A percentile compares a stretch with the other conserved stretches of the same genome.
phyloP scores from a whole-genome alignment of 2,329 filamentous ascomycete species.

The Rasamsonia emersonii region DNA sequence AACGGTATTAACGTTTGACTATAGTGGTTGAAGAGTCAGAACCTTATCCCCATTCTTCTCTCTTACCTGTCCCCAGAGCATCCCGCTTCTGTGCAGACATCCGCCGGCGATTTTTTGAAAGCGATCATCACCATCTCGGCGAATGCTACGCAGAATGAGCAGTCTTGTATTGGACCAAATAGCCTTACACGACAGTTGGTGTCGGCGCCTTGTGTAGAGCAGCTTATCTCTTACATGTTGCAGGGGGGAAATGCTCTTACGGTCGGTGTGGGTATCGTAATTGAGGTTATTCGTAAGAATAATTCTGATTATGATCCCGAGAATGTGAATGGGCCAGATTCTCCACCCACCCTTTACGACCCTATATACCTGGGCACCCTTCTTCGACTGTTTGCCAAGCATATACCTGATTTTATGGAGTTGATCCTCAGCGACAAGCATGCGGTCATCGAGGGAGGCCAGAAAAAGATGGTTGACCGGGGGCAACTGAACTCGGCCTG shows the following conservation, averaged over 20 bases:
- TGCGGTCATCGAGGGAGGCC: constrained; percentile 47
- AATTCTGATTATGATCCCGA: constrained; percentile 98
- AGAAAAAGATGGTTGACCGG: constrained; percentile 56
- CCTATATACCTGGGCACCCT: constrained; percentile 93
- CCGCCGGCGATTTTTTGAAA: constrained; percentile 94
- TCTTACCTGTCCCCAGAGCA: constrained; percentile 80
- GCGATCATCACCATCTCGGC: constrained; percentile 98
- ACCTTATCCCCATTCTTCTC: constrained; percentile 77
- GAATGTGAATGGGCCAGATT: constrained; percentile 69
- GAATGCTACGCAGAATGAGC: constrained; percentile 95
- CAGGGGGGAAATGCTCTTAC: constrained; percentile 87
- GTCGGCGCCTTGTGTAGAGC: constrained; percentile 71
- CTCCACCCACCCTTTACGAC: constrained; percentile 73
- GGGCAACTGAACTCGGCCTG: constrained; percentile 77
- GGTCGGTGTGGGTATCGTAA: constrained; percentile 92
- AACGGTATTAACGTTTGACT: constrained; percentile 6
- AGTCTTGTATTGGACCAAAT: constrained; percentile 97
- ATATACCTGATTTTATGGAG: constrained; percentile 89
- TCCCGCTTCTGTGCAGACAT: constrained; percentile 85
- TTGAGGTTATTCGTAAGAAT: constrained; percentile 98
- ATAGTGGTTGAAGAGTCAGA: constrained; percentile 84
- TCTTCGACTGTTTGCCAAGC: constrained; percentile 77
- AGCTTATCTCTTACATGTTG: constrained; percentile 85
- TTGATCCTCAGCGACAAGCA: constrained; percentile 69
- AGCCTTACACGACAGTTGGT: constrained; percentile 92